A percentile compares a stretch with the other conserved stretches of the same genome.
These are phyloP conservation scores for Eudorina sp. DNA, from an alignment of 139 green algal species.

Conservation along the genomic window DNA sequence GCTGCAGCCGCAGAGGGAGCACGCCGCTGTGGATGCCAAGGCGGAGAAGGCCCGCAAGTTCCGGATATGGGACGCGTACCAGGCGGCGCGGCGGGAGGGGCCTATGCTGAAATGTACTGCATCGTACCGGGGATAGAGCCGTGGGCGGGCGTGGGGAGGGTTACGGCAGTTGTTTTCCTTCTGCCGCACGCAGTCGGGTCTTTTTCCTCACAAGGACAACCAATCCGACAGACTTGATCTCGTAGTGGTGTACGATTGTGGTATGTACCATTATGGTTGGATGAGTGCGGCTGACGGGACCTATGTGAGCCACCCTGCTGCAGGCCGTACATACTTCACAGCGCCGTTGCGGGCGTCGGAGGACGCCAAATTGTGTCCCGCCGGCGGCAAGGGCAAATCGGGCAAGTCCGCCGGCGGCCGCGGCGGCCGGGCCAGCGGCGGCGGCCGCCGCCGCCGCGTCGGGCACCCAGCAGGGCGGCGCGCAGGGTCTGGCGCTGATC, in stretches of 20 bases:
- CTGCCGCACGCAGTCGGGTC: no score
- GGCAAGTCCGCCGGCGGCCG: neutral
- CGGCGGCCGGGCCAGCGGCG: no score
- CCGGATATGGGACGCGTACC: conserved; percentile 6
- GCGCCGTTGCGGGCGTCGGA: neutral
- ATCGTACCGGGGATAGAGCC: no score
- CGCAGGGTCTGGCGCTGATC: no score
- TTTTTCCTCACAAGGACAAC: no score
- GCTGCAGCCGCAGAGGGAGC: conserved; percentile 7
- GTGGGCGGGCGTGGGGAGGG: neutral
- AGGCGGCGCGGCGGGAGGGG: neutral
- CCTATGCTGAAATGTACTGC: conserved; percentile 10
- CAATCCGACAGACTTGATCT: no score
- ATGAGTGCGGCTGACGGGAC: no score
- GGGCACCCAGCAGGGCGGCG: no score
- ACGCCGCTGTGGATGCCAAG: conserved; percentile 2
- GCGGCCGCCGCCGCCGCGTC: neutral
- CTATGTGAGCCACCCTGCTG: no score
- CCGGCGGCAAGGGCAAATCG: neutral
- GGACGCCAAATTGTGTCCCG: neutral
- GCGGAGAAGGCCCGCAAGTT: neutral
- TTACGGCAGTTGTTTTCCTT: no score
- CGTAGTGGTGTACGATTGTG: no score
- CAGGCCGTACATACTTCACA: conserved; percentile 10
- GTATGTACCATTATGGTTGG: no score